phyloP scores from a whole-genome alignment of 2,329 filamentous ascomycete genomes.

The Diplodia seriata region DNA sequence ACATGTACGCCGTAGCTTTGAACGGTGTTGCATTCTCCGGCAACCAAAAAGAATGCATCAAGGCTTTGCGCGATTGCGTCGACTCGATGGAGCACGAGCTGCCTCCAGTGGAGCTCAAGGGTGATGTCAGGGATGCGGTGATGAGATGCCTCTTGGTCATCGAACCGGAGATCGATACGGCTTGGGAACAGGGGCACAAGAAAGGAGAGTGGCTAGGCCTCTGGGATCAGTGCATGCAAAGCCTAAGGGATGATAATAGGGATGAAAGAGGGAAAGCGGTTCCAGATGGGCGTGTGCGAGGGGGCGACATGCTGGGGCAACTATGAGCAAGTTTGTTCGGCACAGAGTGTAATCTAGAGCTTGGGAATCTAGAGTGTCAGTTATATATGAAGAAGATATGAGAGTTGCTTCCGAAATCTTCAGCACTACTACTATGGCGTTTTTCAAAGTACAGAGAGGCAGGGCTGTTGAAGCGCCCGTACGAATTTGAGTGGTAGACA shows the following conservation, averaged over 20 bases:
- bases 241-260: background rate
- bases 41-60: conserved; percentile 55
- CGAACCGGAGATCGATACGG: conserved; percentile 58
- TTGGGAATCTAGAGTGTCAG: background rate
- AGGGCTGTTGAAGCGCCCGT: no score
- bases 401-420: background rate
- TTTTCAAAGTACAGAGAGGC: no score
- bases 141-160: conserved; percentile 63
- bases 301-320: background rate
- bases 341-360: background rate
- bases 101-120: conserved; percentile 56
- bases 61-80: conserved; percentile 61
- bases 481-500: no score
- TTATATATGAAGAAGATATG: background rate
- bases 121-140: conserved; percentile 57
- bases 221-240: conserved; percentile 1
- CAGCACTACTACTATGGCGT: no score
- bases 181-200: conserved; percentile 1
- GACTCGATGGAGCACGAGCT: conserved; percentile 66
- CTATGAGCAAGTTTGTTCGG: background rate
- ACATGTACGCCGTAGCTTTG: conserved; percentile 65
- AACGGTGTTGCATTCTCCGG: conserved; percentile 54
- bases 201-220: conserved; percentile 24
- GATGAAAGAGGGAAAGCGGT: background rate
- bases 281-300: background rate